Base-by-base conservation (phyloP, 1,284 basidiomycete genomes). In the Exobasidium cylindrosporum region DNA sequence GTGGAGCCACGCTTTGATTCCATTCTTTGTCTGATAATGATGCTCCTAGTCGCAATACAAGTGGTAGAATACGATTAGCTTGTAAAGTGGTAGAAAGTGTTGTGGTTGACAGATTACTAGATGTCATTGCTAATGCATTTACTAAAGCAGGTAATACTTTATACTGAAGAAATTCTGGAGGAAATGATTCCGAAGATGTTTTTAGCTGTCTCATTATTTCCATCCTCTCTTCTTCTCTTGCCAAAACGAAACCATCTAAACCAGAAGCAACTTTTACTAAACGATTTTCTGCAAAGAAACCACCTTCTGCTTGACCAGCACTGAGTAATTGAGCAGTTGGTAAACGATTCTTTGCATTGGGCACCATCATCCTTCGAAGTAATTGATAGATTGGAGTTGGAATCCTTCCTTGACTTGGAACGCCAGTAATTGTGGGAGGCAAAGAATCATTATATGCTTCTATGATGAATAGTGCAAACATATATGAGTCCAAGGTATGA, bases 351-450 rank as follows among this genome's bases (percentile, higher is more conserved):
- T 88, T 89, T 0, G 90, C 86, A 78, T 89, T 94, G 0, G 94
- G 92, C 64, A 91, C 91, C 4, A 97, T 83, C 60, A 98, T 87
- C 58, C 87, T 88, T 81, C 93, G 94, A 83, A 89, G 92, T 0
- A 86, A 83, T 0, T 88, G 85, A 77, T 95, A 97, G 1, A 98
- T 80, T 0, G 85, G 73, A 1, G 82, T 80, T 0, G 96, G 95
- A 31, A 97, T 90, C 1, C 85, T 79, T 1, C 92, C 94, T 6
- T 89, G 86, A 1, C 87, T 87, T 0, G 88, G 86, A 23, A 87
- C 83, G 0, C 88, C 87, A 4, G 47, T 24, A 35, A 86, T 88
- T 88, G 11, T 88, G 82, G 35, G 76, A 2, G 75, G 73, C 0
- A 72, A 29, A 1, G 65, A 53, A 0, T 69, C 72, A 54, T 77